Evolutionary conservation across 2,329 filamentous ascomycete genomes (phyloP), one percentile per base, ranked within the genome.

Genomic region (Bimuria novae-zelandiae): DNA sequence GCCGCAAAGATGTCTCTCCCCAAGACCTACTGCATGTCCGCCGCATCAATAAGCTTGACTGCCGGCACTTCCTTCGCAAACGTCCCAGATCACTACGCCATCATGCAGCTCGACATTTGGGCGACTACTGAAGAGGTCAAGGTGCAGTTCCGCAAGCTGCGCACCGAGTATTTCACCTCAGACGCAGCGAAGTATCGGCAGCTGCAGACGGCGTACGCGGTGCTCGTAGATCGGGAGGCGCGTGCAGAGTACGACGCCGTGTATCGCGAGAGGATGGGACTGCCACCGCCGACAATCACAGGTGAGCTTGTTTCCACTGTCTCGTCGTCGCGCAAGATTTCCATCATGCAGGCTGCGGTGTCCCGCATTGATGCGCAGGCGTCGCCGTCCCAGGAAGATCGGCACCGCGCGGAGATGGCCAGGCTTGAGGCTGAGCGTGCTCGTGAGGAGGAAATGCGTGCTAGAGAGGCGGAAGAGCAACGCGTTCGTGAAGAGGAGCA

Each of bases 21-120:
- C n/a, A 27, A 25, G 22, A 29, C 14, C 11, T 29, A 27, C 44
- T 50, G 30, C 45, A 21, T 33, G 8, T 49, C 44, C 36, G 10
- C 51, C 10, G 27, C 33, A 25, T 30, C 25, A 8, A 16, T 33
- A 1, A 16, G 12, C 16, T 33, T 47, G 7, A n/a, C 11, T n/a
- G 19, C 51, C 25, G 11, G 11, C 25, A 23, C 27, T 1, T 33
- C 22, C 21, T 17, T 40, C 8, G 37, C 55, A 7, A 62, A 61
- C 12, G 65, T 66, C 27, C 43, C 62, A 14, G 67, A 73, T 57
- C 63, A 73, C 54, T 73, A 73, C 58, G 58, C 62, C 12, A 61
- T 64, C 41, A 54, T 73, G 11, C 54, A 61, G 37, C 53, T 73
- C 4, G 51, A 57, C 2, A 47, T 48, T 6, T 55, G 57, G 42